Evolutionary conservation across 129 eudicot genomes (phyloP), one percentile per base, ranked within the genome.

Genomic region (Pittosporum tobira): DNA sequence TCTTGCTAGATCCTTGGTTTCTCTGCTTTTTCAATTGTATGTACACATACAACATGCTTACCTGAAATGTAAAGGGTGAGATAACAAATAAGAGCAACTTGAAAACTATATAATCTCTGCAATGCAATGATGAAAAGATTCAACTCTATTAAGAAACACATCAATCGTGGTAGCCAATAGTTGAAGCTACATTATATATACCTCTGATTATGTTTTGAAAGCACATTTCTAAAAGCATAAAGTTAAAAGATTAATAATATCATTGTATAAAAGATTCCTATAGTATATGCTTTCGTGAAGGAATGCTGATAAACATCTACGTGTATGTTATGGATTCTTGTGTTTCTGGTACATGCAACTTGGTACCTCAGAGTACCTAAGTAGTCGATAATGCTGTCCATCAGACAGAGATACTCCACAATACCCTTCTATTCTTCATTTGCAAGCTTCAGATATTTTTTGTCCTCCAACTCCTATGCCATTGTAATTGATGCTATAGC

Each of bases 11-110:
- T 71, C 1, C 27, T 57, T 57, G 49, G 13, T 38, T 29, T 36
- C 21, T 42, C 28, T n/a, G 36, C 18, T 63, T 37, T n/a, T 23
- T n/a, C 51, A 51, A 37, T 26, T 71, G 42, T 20, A 5, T 61
- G 22, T 65, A 55, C n/a, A 15, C 28, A 53, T 14, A 42, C 63
- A 52, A 48, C 36, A 25, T 38, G 47, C 42, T 38, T 44, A 0
- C 24, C 6, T 42, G 24, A 21, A 21, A 3, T 50, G 37, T 61
- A 28, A 34, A 64, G 26, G 23, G 3, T 38, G 49, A 26, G 38
- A 6, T n/a, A 5, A 14, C n/a, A n/a, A 4, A 38, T 1, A 21
- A 23, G 47, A 36, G 13, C 15, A 42, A 19, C 18, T 38, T 36
- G 16, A 29, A 23, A 36, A 22, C 37, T 4, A 12, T 22, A 15